Evolutionary conservation across 768 basidiomycete genomes (phyloP), one percentile per base, ranked within the genome.

Genomic region (Rhizopogon salebrosus): DNA sequence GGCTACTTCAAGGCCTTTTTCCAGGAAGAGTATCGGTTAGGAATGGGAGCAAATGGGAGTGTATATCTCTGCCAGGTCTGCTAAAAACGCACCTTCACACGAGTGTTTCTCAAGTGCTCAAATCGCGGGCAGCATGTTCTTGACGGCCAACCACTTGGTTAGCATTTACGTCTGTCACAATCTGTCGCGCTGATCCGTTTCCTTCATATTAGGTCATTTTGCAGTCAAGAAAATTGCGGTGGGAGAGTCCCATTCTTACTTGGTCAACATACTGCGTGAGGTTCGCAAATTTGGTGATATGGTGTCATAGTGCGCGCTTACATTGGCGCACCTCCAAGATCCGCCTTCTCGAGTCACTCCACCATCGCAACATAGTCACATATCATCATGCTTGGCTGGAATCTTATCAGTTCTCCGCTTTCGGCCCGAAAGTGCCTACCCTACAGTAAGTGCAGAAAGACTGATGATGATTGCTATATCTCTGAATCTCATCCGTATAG

Each of bases 341-440:
- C 50, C 83, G 90, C 39, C 75, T 97, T 8, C 73, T 98, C 39
- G 94, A 98, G 64, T 77, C 81, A 24, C 73, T 98, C 3, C 85
- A 87, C 52, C 95, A 98, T 70, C 89, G 85, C 4, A 95, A 98
- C 57, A 95, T 98, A 58, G 80, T 98, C 55, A 92, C 90, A 4
- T 97, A 97, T 62, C 95, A 98, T 66, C 94, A 95, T 62, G 84
- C 94, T 1, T 98, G 94, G 94, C 78, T 98, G 22, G 94, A 98
- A 66, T 76, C 80, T 0, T 80, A 78, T 51, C 85, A 87, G 55
- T 95, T 97, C 70, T 95, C 92, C 2, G 74, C 85, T 0, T 95
- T 95, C 63, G 93, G 92, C 0, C 91, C 92, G 0, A 82, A 84
- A 60, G 84, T 98, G 23, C 92, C 91, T 4, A 88, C 94, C 1